Evolutionary conservation across 2,329 filamentous ascomycete genomes (phyloP).

Genomic region (Ploettnerulaceae sp.): DNA sequence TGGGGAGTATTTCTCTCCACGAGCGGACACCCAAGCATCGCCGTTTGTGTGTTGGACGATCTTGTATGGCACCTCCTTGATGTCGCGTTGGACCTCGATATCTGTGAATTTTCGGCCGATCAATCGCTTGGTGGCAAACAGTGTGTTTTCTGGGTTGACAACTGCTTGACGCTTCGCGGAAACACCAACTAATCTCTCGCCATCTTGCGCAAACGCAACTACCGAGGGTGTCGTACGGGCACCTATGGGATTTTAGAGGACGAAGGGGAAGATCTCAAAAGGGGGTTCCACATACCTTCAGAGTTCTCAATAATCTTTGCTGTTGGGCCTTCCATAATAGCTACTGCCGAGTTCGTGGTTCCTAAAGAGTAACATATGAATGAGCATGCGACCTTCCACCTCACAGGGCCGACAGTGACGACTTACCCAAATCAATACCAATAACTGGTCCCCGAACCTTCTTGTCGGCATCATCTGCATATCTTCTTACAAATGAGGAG

Average conservation of each 20-base stretch:
- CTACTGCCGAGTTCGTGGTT: conserved; percentile 96
- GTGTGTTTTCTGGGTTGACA: conserved; percentile 96
- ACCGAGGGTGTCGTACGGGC: conserved; percentile 89
- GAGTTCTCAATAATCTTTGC: conserved; percentile 97
- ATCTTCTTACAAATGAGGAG: conserved; percentile 72
- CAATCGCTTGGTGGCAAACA: conserved; percentile 97
- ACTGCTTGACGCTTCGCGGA: conserved; percentile 97
- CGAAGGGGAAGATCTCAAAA: conserved; percentile 17
- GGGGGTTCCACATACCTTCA: conserved; percentile 65
- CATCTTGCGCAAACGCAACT: conserved; percentile 91
- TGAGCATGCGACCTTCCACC: conserved; percentile 21
- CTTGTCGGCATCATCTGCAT: conserved; percentile 65
- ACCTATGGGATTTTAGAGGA: conserved; percentile 45
- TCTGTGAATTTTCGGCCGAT: conserved; percentile 98
- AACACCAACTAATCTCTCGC: conserved; percentile 93
- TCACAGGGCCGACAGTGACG: conserved; percentile 4
- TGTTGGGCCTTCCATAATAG: conserved; percentile 93
- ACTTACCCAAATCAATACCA: conserved; percentile 91
- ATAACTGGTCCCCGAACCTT: conserved; percentile 97
- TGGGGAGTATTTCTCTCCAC: conserved; percentile 92
- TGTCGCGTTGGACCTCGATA: conserved; percentile 87
- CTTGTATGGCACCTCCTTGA: conserved; percentile 98
- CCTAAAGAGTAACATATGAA: conserved; percentile 41
- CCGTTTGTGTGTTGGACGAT: conserved; percentile 96
- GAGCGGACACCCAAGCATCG: conserved; percentile 92